Evolutionary conservation across 2,329 filamentous ascomycete species (phyloP).

Genomic region (Fusarium sp.): DNA sequence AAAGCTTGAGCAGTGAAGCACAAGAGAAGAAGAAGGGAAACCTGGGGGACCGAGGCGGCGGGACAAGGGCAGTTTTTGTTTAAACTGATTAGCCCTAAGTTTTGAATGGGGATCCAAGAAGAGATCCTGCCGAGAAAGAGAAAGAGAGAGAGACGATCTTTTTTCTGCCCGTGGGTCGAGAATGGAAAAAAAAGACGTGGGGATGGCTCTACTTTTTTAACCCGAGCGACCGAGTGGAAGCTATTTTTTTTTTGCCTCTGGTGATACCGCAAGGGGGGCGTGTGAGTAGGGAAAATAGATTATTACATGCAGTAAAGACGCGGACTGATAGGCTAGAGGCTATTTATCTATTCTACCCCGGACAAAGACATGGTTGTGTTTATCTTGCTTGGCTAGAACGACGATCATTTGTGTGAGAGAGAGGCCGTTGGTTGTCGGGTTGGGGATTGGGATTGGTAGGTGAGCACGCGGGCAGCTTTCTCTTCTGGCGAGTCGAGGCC

Average conservation of each 20-base stretch:
- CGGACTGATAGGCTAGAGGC: slow-evolving; percentile 1
- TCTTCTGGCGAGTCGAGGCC: not conserved
- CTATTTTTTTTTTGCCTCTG: slow-evolving; percentile 18
- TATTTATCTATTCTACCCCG: not conserved
- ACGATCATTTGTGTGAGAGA: slow-evolving; percentile 10
- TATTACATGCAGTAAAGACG: not conserved
- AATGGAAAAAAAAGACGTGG: slow-evolving; percentile 8
- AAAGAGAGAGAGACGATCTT: slow-evolving; percentile 23
- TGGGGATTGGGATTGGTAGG: not conserved
- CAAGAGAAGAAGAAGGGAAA: slow-evolving; percentile 12
- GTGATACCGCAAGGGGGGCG: slow-evolving; percentile 1
- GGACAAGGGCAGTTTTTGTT: slow-evolving; percentile 20
- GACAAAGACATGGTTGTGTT: not conserved
- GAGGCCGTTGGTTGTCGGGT: not conserved
- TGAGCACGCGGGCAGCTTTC: slow-evolving; percentile 15
- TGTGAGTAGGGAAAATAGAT: not conserved
- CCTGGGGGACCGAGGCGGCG: slow-evolving; percentile 5
- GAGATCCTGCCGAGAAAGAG: slow-evolving; percentile 10
- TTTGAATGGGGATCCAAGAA: slow-evolving; percentile 1
- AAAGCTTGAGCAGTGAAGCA: slow-evolving; percentile 35
- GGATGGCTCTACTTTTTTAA: slow-evolving; percentile 36
- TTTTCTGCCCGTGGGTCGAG: slow-evolving; percentile 25
- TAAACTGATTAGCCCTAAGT: slow-evolving; percentile 20
- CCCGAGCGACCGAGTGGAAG: slow-evolving; percentile 14
- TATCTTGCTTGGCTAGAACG: not conserved